Conservation (phyloP, 129 eudicot genomes). For the Lactuca saligna region DNA sequence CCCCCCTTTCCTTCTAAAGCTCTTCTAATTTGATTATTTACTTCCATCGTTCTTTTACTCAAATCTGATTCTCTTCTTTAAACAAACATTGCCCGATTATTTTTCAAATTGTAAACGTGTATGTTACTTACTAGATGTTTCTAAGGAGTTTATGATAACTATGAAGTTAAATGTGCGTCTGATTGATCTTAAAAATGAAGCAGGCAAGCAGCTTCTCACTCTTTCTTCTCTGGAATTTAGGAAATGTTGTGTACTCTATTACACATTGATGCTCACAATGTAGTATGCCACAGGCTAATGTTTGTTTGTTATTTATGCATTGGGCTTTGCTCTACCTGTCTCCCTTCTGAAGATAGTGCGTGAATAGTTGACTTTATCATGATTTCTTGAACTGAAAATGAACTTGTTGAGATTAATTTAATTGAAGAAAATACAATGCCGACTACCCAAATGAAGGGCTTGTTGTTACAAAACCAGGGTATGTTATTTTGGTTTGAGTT, state of each 20-base stretch:
- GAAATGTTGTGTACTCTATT: neutral
- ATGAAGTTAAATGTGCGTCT: slow-evolving; percentile 2
- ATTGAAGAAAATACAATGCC: too few relatives aligned
- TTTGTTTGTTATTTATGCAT: neutral
- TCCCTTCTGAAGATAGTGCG: neutral
- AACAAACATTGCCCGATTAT: neutral
- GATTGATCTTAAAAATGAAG: neutral
- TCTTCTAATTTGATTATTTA: too few relatives aligned
- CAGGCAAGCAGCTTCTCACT: neutral
- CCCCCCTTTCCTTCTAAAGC: neutral
- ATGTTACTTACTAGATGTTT: neutral
- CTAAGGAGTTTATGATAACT: slow-evolving; percentile 5
- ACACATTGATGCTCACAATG: neutral
- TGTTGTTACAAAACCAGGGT: too few relatives aligned
- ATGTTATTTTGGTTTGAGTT: neutral
- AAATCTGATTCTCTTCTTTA: neutral
- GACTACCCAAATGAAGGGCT: too few relatives aligned
- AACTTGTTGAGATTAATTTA: neutral
- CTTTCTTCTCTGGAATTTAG: neutral
- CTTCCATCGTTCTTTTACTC: neutral
- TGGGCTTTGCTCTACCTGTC: neutral
- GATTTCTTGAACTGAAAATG: slow-evolving; percentile 3
- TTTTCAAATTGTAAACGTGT: neutral
- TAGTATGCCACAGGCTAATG: slow-evolving; percentile 2
- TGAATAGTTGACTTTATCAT: neutral